Percentiles rank a stretch among this genome's conserved stretches.
These are phyloP conservation scores for Stygiomarasmius scandens DNA, from an alignment of 1,284 basidiomycete species.

Conservation along the genomic window DNA sequence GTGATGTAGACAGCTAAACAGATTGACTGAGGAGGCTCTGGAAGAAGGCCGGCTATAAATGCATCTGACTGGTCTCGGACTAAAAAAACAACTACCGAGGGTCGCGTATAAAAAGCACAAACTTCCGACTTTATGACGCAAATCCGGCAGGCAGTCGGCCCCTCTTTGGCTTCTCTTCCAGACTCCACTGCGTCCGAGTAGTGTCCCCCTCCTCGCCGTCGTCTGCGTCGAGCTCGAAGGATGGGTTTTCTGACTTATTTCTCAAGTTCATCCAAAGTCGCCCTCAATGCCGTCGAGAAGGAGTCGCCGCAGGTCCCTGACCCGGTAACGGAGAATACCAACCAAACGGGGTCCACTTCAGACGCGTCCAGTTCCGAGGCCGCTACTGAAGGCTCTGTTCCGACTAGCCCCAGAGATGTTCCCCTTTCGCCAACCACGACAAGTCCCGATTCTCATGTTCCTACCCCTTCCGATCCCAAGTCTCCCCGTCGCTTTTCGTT, in stretches of 20 bases:
- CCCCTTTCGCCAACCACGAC: constrained; percentile 9
- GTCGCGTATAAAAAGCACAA: no score
- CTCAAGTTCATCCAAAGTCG: constrained; percentile 4
- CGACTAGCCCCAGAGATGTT: constrained; percentile 18
- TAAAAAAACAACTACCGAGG: no score
- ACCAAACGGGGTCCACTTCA: neutral
- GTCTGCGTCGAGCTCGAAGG: constrained; percentile 1
- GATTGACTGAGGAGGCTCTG: neutral
- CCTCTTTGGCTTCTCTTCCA: neutral
- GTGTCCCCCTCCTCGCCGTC: neutral
- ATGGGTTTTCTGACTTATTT: constrained; percentile 21
- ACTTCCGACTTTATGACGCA: neutral
- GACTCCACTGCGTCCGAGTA: neutral
- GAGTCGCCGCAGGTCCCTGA: neutral
- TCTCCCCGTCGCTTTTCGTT: constrained; percentile 24
- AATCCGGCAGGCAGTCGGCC: neutral
- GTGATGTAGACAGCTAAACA: neutral
- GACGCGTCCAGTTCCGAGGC: neutral
- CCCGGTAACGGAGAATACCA: neutral
- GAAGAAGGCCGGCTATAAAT: neutral
- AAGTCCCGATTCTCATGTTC: neutral
- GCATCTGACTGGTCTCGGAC: no score
- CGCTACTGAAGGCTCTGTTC: neutral
- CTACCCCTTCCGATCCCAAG: constrained; percentile 10
- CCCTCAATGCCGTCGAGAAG: constrained; percentile 5